Evolutionary conservation across 352 stramenopile genomes (phyloP).

Genomic region (Blastocystis sp.): DNA sequence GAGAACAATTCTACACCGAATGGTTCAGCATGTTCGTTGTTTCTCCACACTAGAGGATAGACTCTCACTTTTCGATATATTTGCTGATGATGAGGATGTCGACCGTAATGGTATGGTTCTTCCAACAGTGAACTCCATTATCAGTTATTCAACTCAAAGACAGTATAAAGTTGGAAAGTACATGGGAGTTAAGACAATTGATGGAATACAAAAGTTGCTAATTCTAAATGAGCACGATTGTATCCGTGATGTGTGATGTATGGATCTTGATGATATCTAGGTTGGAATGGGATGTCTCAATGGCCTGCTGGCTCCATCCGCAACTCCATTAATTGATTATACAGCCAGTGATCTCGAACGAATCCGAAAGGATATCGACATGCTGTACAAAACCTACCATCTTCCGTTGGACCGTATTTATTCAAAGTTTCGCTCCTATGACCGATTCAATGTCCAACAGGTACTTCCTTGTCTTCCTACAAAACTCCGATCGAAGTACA

Average conservation of each 20-base stretch:
- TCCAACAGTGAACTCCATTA: neutral
- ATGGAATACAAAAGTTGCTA: constrained; percentile 45
- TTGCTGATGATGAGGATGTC: constrained; percentile 16
- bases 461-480: constrained; percentile 33
- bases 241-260: neutral
- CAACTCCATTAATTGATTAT: neutral
- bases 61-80: constrained; percentile 8
- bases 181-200: constrained; percentile 23
- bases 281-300: constrained; percentile 37
- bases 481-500: constrained; percentile 32
- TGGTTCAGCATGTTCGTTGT: neutral
- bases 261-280: neutral
- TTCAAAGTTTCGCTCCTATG: constrained; percentile 14
- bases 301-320: neutral
- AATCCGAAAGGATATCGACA: neutral
- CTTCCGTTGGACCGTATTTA: constrained; percentile 25
- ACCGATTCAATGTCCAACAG: constrained; percentile 47
- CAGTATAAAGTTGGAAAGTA: constrained; percentile 23
- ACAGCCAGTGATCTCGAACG: neutral
- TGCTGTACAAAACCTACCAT: neutral
- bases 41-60: constrained; percentile 49
- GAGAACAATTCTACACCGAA: neutral
- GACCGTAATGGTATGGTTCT: constrained; percentile 11
- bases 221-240: constrained; percentile 51
- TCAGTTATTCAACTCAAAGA: neutral